Conservation (phyloP, 1,284 basidiomycete species). For the Malassezia pachydermatis region DNA sequence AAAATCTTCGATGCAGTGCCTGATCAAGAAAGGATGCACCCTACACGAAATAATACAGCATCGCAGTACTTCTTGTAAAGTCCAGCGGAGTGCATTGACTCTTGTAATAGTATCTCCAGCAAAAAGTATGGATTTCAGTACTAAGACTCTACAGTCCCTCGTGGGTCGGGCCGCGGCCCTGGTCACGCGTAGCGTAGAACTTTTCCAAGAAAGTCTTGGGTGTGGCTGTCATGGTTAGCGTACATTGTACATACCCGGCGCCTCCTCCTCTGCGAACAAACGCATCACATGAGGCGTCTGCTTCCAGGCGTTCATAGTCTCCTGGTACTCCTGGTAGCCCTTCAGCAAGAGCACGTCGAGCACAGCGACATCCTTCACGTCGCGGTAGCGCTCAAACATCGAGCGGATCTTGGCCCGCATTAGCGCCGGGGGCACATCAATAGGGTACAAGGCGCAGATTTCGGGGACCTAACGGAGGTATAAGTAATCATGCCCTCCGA, state of each 20-base stretch:
- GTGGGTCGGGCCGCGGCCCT: slow-evolving; percentile 33
- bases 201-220: slow-evolving; percentile 66
- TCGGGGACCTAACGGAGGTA: slow-evolving; percentile 64
- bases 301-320: slow-evolving; percentile 85
- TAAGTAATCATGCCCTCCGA: not conserved
- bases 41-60: slow-evolving; percentile 19
- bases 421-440: slow-evolving; percentile 70
- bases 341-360: slow-evolving; percentile 83
- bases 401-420: slow-evolving; percentile 74
- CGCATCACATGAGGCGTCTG: slow-evolving; percentile 53
- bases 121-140: not conserved
- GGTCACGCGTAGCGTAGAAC: slow-evolving; percentile 58
- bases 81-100: slow-evolving; percentile 5
- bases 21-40: slow-evolving; percentile 28
- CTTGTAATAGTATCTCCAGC: slow-evolving; percentile 10
- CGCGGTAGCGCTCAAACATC: slow-evolving; percentile 75
- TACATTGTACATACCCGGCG: slow-evolving; percentile 31
- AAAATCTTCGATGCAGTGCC: slow-evolving; percentile 50
- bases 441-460: slow-evolving; percentile 71
- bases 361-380: slow-evolving; percentile 69
- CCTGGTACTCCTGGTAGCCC: slow-evolving; percentile 79
- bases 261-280: slow-evolving; percentile 50
- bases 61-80: slow-evolving; percentile 30
- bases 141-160: slow-evolving; percentile 13
- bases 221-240: slow-evolving; percentile 33